Evolutionary conservation across 371 early-diverging fungal species (phyloP), one percentile per base, ranked within the genome.

Genomic region (Encephalitozoon cuniculi): DNA sequence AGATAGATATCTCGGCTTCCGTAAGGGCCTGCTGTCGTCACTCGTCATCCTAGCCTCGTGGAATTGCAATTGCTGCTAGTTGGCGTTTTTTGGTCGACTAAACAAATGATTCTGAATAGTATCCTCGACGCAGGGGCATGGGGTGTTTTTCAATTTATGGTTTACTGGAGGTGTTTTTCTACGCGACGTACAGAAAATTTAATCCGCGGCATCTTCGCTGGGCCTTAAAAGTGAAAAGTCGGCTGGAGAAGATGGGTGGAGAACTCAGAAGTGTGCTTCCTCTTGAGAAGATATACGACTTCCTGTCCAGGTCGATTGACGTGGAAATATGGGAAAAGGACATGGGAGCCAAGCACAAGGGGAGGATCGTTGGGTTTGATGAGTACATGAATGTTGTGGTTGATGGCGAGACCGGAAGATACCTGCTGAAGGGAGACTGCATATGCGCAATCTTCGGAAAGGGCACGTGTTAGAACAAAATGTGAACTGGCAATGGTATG

Each of bases 81-180:
- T 54, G 43, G 39, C 30, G 28, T 34, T 34, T 18, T n/a, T 43
- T 40, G 69, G 41, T 68, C 15, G 43, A 76, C 76, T 76, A 76
- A 69, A 76, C 76, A 76, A 76, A 76, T 34, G 71, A 76, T 76
- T 76, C 76, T 76, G 76, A 69, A 76, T 69, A 76, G 71, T 76
- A 76, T 43, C 49, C 44, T 69, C 76, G 69, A 67, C 67, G 64
- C 52, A 69, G 23, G 70, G 76, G 49, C 12, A 11, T 32, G n/a
- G 6, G 32, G 26, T 0, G 5, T 5, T 0, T 46, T n/a, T 1
- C 15, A 28, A 46, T 68, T 46, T 68, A 68, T 68, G 2, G 1
- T 6, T n/a, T 11, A 4, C 6, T 59, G 34, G 12, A 1, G 0
- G 0, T 34, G 59, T 59, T 59, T 59, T 59, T 59, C 59, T 59